Evolutionary conservation across 805 yeast species (phyloP).

Genomic region (Metschnikowia cubensis): DNA sequence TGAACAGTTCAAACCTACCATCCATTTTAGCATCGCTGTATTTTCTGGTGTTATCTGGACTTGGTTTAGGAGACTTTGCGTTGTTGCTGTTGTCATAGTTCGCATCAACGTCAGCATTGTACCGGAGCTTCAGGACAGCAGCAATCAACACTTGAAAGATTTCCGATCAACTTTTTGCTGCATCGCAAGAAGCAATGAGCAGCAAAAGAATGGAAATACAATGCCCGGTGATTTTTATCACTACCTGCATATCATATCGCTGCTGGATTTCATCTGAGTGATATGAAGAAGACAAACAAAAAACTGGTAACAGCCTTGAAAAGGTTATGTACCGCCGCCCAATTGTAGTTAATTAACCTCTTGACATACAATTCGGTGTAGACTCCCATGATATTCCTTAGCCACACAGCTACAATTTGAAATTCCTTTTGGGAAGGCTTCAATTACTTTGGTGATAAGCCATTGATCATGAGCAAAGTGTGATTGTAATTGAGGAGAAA

Average conservation of each 20-base stretch:
- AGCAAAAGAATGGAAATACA: slow-evolving; percentile 58
- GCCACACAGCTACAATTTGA: slow-evolving; percentile 54
- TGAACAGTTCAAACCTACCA: neutral
- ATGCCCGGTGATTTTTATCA: slow-evolving; percentile 46
- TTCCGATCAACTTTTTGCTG: slow-evolving; percentile 68
- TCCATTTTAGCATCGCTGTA: neutral
- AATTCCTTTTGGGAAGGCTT: slow-evolving; percentile 52
- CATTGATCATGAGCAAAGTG: slow-evolving; percentile 66
- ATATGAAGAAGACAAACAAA: slow-evolving; percentile 69
- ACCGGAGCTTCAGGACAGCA: slow-evolving; percentile 62
- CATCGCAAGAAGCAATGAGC: slow-evolving; percentile 68
- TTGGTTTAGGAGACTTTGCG: neutral
- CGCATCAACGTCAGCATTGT: slow-evolving; percentile 29
- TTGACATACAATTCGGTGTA: slow-evolving; percentile 56
- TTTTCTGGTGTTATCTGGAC: neutral
- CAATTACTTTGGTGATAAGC: slow-evolving; percentile 69
- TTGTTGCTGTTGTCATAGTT: neutral
- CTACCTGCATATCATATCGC: slow-evolving; percentile 41
- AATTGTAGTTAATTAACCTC: slow-evolving; percentile 71
- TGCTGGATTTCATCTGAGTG: slow-evolving; percentile 55
- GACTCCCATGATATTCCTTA: slow-evolving; percentile 61
- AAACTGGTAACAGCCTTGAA: slow-evolving; percentile 88
- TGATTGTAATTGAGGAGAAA: slow-evolving; percentile 76
- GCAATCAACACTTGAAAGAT: slow-evolving; percentile 68
- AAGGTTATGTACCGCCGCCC: slow-evolving; percentile 89